These are phyloP conservation scores for Phaseolus lunatus DNA, from an alignment of 306 rosid species.

Conservation along the genomic window DNA sequence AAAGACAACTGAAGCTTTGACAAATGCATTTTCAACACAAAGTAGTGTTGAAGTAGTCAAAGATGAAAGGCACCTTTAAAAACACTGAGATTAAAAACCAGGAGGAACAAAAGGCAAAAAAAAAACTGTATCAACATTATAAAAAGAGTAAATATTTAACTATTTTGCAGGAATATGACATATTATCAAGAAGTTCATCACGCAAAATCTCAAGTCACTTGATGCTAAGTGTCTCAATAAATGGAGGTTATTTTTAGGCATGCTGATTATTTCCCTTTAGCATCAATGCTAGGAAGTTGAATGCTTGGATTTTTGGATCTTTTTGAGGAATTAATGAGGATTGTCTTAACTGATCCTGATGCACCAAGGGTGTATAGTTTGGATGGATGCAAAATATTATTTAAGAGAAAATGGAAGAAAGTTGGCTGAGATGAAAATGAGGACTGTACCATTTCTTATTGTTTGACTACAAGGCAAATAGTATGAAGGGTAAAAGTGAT, in stretches of 20 bases:
- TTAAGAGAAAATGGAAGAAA: background rate
- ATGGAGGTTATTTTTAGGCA: background rate
- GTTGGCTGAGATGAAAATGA: background rate
- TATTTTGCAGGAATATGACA: background rate
- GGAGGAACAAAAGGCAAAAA: background rate
- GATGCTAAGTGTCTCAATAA: background rate
- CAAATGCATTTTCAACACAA: constrained; percentile 26
- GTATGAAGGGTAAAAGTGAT: background rate
- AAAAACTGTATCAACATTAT: background rate
- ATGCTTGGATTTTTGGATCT: background rate
- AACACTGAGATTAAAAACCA: background rate
- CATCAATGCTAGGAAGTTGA: constrained; percentile 16
- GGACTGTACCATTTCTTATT: background rate
- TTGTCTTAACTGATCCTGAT: background rate
- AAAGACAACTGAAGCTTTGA: constrained; percentile 22
- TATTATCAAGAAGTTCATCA: background rate
- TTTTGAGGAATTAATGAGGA: background rate
- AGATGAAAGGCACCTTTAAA: background rate
- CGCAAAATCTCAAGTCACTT: background rate
- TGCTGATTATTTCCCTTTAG: background rate
- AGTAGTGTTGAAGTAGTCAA: background rate
- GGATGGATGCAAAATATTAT: background rate
- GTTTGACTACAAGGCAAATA: background rate
- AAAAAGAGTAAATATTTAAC: constrained; percentile 12
- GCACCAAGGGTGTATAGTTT: background rate